Evolutionary conservation across 2,329 filamentous ascomycete genomes (phyloP), one percentile per base, ranked within the genome.

Genomic region (Fusarium zealandicum): DNA sequence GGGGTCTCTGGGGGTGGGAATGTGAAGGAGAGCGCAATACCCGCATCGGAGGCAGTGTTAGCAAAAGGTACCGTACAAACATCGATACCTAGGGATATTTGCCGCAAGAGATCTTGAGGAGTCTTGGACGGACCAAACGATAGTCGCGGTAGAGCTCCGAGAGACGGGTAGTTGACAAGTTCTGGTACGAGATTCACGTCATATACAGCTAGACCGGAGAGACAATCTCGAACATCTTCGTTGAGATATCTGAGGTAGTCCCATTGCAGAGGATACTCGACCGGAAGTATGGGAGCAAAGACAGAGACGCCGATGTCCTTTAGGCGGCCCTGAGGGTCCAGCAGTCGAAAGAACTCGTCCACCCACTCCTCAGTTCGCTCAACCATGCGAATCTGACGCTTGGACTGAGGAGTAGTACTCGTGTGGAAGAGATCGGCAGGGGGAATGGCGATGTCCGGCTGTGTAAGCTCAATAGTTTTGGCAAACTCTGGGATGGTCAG

Each of bases 301-400:
- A 89, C 74, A 4, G 78, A 73, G 20, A 77, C 72, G 2, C 59
- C 70, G 5, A 65, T 40, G 12, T 66, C 67, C 6, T 67, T 65
- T 12, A 66, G 53, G 11, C 54, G 68, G 16, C 69, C 65, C 14
- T 68, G 65, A 20, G 58, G 61, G 39, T 65, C 62, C 10, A 68
- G 59, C n/a, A 68, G 61, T 16, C 71, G 69, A 30, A 92, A 78
- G 43, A 92, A 85, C 58, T 89, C 83, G 18, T 85, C 82, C 14
- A 93, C 78, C 91, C 92, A 98, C 31, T 84, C 82, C 70, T 95
- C 89, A 1, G 91, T 96, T 51, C 93, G 82, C 68, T 95, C 92
- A 18, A 86, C 88, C 87, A 96, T 97, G 68, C 90, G 92, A 30
- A 86, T 80, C 39, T 89, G 84, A 38, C 93, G 83, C 74, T 96